These are phyloP conservation scores for Aureobasidium sp. DNA, from an alignment of 2,329 filamentous ascomycete genomes.

Conservation along the genomic window DNA sequence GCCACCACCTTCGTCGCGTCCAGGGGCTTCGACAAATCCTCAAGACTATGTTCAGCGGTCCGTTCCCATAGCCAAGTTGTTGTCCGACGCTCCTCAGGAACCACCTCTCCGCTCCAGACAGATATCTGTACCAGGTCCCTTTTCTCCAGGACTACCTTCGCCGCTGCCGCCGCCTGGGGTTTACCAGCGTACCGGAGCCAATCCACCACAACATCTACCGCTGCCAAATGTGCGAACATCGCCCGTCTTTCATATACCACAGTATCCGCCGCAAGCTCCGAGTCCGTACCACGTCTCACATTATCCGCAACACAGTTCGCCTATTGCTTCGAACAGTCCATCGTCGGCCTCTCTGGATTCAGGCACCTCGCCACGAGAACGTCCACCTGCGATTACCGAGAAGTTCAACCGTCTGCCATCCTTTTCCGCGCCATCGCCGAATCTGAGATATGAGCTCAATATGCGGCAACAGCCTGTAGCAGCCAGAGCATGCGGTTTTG, in stretches of 20 bases:
- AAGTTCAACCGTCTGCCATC: conserved; percentile 25
- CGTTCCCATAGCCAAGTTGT: conserved; percentile 10
- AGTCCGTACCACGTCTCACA: not conserved
- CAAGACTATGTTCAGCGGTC: conserved; percentile 9
- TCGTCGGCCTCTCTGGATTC: conserved; percentile 19
- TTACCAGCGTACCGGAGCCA: conserved; percentile 12
- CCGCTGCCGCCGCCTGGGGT: conserved; percentile 11
- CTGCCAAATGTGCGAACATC: conserved; percentile 14
- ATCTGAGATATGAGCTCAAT: conserved; percentile 42
- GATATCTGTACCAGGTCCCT: conserved; percentile 1
- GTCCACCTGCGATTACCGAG: conserved; percentile 21
- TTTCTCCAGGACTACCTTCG: not conserved
- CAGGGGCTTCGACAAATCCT: conserved; percentile 4
- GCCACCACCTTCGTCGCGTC: not conserved
- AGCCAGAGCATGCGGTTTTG: conserved; percentile 74
- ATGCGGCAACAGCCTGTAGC: conserved; percentile 74
- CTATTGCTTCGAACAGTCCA: conserved; percentile 21
- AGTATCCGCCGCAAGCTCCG: conserved; percentile 6
- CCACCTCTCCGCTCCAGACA: conserved; percentile 6
- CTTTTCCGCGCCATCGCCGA: conserved; percentile 18
- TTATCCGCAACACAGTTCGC: conserved; percentile 17
- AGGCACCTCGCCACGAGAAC: conserved; percentile 23
- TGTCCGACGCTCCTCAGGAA: conserved; percentile 9
- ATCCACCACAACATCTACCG: conserved; percentile 17
- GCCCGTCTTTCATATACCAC: conserved; percentile 10